Conservation (phyloP, 2,329 filamentous ascomycete genomes). For the Ophiostoma australiae region DNA sequence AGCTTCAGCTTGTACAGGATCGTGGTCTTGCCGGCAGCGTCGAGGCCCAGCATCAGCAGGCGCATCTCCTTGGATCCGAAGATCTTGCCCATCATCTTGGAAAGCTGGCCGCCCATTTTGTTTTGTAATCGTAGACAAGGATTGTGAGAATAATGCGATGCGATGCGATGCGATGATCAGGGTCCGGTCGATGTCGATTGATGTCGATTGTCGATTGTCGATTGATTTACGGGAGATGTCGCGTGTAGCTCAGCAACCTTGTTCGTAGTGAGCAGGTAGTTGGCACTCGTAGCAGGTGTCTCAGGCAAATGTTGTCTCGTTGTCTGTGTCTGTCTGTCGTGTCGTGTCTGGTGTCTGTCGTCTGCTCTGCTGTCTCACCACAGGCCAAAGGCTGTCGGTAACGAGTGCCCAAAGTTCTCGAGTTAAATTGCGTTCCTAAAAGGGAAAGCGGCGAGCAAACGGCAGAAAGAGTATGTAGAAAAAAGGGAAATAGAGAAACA, state of each 20-base stretch:
- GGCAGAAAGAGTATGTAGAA: neutral
- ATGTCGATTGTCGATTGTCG: neutral
- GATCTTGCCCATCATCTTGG: conserved; percentile 97
- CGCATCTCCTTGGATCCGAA: conserved; percentile 99
- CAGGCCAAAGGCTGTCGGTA: neutral
- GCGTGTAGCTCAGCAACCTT: neutral
- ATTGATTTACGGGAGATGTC: neutral
- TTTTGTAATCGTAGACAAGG: conserved; percentile 2
- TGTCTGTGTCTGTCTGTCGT: neutral
- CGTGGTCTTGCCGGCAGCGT: conserved; percentile 97
- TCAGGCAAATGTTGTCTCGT: neutral
- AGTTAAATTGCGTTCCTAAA: conserved; percentile 14
- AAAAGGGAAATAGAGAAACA: neutral
- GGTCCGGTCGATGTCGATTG: neutral
- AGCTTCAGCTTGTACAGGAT: conserved; percentile 99
- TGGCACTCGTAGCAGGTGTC: neutral
- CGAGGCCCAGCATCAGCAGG: conserved; percentile 93
- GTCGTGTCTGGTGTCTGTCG: neutral
- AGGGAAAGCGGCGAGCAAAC: neutral
- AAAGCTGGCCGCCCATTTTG: conserved; percentile 87
- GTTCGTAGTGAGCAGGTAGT: neutral
- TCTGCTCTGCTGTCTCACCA: too few relatives aligned
- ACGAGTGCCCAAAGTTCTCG: neutral
- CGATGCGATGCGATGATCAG: neutral
- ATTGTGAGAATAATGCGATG: neutral